Evolutionary conservation across 106 monocot species (phyloP).

Genomic region (Triglochin maritima): DNA sequence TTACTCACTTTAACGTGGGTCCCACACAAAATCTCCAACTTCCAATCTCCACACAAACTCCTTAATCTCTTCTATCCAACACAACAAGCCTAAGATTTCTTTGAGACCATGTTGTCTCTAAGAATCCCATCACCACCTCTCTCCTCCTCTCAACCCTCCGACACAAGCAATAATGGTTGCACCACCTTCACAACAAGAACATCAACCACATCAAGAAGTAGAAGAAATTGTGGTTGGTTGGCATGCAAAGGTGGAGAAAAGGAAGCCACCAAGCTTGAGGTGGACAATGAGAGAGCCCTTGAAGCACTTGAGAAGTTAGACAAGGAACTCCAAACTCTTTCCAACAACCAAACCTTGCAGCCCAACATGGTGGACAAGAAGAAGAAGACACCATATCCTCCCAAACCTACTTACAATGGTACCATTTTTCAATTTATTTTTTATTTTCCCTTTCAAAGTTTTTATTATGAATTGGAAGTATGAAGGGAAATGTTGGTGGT

Average conservation of each 20-base stretch:
- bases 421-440: neutral
- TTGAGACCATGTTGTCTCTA: neutral
- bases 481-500: too few relatives aligned
- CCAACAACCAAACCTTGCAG: slow-evolving; percentile 18
- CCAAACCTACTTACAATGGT: slow-evolving; percentile 5
- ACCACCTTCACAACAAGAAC: neutral
- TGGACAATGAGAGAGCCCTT: slow-evolving; percentile 25
- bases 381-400: slow-evolving; percentile 2
- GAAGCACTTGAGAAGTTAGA: slow-evolving; percentile 39
- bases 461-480: too few relatives aligned
- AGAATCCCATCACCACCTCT: slow-evolving; percentile 1
- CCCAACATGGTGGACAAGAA: neutral
- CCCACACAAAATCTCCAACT: too few relatives aligned
- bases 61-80: too few relatives aligned
- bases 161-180: neutral
- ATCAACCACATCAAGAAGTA: neutral
- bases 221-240: neutral
- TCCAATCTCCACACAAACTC: too few relatives aligned
- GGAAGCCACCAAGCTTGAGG: slow-evolving; percentile 9
- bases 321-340: slow-evolving; percentile 41
- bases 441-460: neutral
- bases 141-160: neutral
- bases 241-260: neutral
- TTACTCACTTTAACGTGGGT: neutral
- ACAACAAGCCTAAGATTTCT: neutral